Evolutionary conservation across 108 stramenopile genomes (phyloP).

Genomic region (Seminavis robusta): DNA sequence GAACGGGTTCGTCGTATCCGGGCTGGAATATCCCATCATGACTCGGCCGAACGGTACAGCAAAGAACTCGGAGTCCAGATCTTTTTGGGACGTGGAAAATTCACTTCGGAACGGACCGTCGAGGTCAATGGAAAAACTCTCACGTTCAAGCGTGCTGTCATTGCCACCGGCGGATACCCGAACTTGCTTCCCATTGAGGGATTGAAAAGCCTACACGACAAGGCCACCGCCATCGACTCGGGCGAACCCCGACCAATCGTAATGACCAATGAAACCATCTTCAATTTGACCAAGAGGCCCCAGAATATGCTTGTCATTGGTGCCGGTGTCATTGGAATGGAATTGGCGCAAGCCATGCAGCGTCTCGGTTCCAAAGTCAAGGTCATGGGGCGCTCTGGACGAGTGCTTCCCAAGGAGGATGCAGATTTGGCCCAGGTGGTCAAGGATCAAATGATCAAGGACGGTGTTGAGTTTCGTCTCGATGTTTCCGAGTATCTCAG

Average conservation of each 20-base stretch:
- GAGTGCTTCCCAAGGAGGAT: slow-evolving; percentile 76
- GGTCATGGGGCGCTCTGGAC: slow-evolving; percentile 62
- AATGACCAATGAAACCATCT: slow-evolving; percentile 88
- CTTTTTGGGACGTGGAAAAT: slow-evolving; percentile 50
- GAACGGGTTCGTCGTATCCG: slow-evolving; percentile 75
- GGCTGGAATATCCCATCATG: slow-evolving; percentile 69
- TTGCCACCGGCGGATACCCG: slow-evolving; percentile 84
- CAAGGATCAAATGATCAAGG: slow-evolving; percentile 50
- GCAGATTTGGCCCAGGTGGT: slow-evolving; percentile 58
- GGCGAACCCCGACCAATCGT: slow-evolving; percentile 39
- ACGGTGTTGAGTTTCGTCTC: slow-evolving; percentile 54
- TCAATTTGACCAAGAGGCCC: slow-evolving; percentile 79
- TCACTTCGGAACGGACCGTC: slow-evolving; percentile 48
- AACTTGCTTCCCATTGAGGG: slow-evolving; percentile 62
- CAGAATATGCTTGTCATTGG: slow-evolving; percentile 75
- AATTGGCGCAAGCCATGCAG: slow-evolving; percentile 86
- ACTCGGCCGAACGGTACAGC: slow-evolving; percentile 72
- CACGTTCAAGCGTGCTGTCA: slow-evolving; percentile 67
- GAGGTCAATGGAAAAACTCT: slow-evolving; percentile 54
- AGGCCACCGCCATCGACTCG: slow-evolving; percentile 5
- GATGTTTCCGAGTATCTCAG: slow-evolving; percentile 36
- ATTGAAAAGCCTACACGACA: slow-evolving; percentile 49
- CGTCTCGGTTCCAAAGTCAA: slow-evolving; percentile 79
- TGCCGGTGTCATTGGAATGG: slow-evolving; percentile 87
- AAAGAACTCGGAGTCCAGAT: slow-evolving; percentile 69